Evolutionary conservation across 352 stramenopile species (phyloP).

Genomic region (Elongisporangium prolatum): DNA sequence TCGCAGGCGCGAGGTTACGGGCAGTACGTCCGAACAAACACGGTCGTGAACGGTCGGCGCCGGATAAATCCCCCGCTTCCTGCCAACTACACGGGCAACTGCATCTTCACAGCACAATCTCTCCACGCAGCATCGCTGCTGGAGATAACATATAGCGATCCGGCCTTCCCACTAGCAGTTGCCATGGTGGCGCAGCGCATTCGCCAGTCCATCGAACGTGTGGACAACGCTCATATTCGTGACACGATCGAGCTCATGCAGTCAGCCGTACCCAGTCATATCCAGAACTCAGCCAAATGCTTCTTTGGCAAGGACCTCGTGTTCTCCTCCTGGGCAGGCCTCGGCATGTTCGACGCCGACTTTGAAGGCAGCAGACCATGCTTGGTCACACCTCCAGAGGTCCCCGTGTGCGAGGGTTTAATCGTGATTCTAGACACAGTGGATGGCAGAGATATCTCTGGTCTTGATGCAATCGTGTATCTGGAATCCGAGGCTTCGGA

Average conservation of each 20-base stretch:
- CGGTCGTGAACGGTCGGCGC: constrained; percentile 7
- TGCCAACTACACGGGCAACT: constrained; percentile 11
- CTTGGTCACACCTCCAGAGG: not conserved
- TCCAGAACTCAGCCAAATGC: constrained; percentile 8
- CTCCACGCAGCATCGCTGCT: constrained; percentile 1
- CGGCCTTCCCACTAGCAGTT: not conserved
- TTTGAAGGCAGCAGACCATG: constrained; percentile 5
- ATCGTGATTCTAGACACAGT: constrained; percentile 8
- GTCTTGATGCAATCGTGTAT: constrained; percentile 12
- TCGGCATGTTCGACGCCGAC: constrained; percentile 3
- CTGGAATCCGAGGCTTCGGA: constrained; percentile 9
- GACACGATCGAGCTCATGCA: constrained; percentile 12
- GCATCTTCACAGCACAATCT: constrained; percentile 12
- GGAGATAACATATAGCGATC: not conserved
- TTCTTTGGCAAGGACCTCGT: constrained; percentile 13
- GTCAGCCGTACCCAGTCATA: not conserved
- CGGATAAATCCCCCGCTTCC: constrained; percentile 6
- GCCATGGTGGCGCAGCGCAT: constrained; percentile 6
- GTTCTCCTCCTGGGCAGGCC: constrained; percentile 11
- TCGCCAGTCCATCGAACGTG: constrained; percentile 5
- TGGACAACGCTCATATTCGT: constrained; percentile 6
- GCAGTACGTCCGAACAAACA: constrained; percentile 4
- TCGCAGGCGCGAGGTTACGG: constrained; percentile 8
- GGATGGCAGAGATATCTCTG: not conserved
- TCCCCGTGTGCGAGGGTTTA: constrained; percentile 8